Evolutionary conservation across 139 green algal genomes (phyloP), one percentile per base, ranked within the genome.

Genomic region (Diplosphaera chodatii): DNA sequence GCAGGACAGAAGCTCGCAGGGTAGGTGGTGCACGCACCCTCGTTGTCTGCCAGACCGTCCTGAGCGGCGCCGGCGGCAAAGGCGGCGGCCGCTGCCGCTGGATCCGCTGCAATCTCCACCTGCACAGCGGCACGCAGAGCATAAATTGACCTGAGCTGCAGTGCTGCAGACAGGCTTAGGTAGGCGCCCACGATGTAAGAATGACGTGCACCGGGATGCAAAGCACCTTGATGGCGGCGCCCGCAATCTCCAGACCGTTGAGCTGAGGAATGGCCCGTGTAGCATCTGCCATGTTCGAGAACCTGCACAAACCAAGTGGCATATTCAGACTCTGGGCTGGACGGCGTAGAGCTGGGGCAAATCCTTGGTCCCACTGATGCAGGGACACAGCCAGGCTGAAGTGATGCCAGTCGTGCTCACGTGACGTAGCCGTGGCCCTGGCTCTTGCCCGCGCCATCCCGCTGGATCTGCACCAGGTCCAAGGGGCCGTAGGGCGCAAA

Each of bases 401-500:
- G n/a, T n/a, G n/a, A n/a, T n/a, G n/a, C n/a, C n/a, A n/a, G n/a
- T n/a, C n/a, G n/a, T 2, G 59, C 72, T 56, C 77, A 88, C 77
- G 88, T 78, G 27, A 95, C 85, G 69, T 85, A 90, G 25, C 77
- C 89, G 55, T 75, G 88, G 20, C 88, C 86, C 66, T 86, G 80
- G 23, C 85, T 86, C 15, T 66, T 62, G 20, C 81, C 85, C 15
- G 68, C 73, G 2, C 65, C 55, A 67, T 97, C 90, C 0, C 78
- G 81, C 64, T 84, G 68, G 34, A 97, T 40, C 30, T 76, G 68
- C 28, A 96, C 66, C 23, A 72, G 78, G 56, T 95, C 85, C n/a
- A 97, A 66, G 5, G 74, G 21, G 20, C 93, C 93, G 86, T 96
- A 97, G 0, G 91, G 88, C 63, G 87, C 86, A 70, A 96, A 96